phyloP scores from a whole-genome alignment of 371 early-diverging fungal species.

The Mortierella sp. region DNA sequence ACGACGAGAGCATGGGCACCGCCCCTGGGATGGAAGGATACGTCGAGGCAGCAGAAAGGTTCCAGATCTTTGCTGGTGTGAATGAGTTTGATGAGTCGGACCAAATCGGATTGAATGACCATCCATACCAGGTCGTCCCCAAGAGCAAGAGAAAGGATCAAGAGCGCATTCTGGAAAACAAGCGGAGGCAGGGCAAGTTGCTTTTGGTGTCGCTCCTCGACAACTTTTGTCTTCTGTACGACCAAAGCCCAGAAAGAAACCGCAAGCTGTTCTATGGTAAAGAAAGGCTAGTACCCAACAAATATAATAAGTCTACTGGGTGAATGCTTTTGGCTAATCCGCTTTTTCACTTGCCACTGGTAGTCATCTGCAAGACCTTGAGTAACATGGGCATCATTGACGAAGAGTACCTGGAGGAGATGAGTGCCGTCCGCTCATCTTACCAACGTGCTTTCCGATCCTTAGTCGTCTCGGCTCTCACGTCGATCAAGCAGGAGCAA shows the following conservation, averaged over 20 bases:
- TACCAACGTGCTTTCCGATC: conserved; percentile 87
- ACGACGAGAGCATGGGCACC: conserved; percentile 26
- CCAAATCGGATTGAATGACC: conserved; percentile 39
- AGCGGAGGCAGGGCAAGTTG: conserved; percentile 74
- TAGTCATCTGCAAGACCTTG: conserved; percentile 65
- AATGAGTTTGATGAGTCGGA: conserved; percentile 56
- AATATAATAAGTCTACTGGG: too few relatives aligned
- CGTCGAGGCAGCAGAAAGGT: conserved; percentile 34
- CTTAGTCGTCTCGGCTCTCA: conserved; percentile 82
- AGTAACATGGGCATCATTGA: conserved; percentile 81
- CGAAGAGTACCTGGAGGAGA: conserved; percentile 87
- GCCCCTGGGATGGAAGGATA: conserved; percentile 22
- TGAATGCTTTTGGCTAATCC: conserved; percentile 11
- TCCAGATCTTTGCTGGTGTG: conserved; percentile 51
- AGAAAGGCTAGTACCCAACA: conserved; percentile 59
- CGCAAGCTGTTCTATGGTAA: conserved; percentile 84
- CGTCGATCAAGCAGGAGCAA: conserved; percentile 66
- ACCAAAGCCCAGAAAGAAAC: conserved; percentile 84
- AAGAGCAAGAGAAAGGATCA: conserved; percentile 44
- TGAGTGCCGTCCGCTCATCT: conserved; percentile 80
- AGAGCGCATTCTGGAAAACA: conserved; percentile 56
- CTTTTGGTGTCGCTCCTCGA: conserved; percentile 80
- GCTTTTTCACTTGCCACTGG: neutral
- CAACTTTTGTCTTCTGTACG: conserved; percentile 88
- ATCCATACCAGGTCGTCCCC: conserved; percentile 40